Evolutionary conservation across 306 rosid species (phyloP), one percentile per base, ranked within the genome.

Genomic region (Trichosanthes truncata): DNA sequence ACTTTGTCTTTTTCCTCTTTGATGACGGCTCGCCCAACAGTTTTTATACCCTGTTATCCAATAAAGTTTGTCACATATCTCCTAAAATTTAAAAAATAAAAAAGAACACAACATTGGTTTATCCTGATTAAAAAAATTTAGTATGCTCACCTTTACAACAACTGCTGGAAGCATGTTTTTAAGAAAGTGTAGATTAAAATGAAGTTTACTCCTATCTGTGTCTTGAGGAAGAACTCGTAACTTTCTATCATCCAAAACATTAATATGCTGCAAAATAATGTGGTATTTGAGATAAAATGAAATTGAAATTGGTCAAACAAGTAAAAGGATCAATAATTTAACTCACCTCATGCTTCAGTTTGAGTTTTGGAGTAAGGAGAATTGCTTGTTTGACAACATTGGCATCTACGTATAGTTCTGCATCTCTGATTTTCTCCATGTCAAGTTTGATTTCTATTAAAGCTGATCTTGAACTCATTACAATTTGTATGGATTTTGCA

Each of bases 331-430:
- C 6, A 12, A 35, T 46, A 35, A 49, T 79, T 17, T 46, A 69
- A 35, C 82, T 84, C 60, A 92, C 98, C 96, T 94, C 93, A 29
- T 82, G 83, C 88, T 92, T 94, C 85, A 94, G 80, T 86, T 91
- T 92, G 33, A 89, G 67, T 86, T 89, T 94, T 76, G 87, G 89
- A 63, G 94, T 83, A 68, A 60, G 81, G 80, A 92, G 82, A 80
- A 94, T 92, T 31, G 98, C 89, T 81, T 91, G 89, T 86, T 85
- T 89, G 45, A 89, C 96, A 81, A 68, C 82, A 86, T 87, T 79
- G 83, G 97, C 92, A 86, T 94, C 93, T 80, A 94, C 83, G 76
- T 85, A 83, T 76, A 92, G 81, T 82, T 80, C 82, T 59, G 92
- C 98, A 35, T 84, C 90, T 76, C 80, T 81, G 80, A 94, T 94